These are phyloP conservation scores for Hypoxylon fuscum DNA, from an alignment of 495 filamentous ascomycete genomes.

Conservation along the genomic window DNA sequence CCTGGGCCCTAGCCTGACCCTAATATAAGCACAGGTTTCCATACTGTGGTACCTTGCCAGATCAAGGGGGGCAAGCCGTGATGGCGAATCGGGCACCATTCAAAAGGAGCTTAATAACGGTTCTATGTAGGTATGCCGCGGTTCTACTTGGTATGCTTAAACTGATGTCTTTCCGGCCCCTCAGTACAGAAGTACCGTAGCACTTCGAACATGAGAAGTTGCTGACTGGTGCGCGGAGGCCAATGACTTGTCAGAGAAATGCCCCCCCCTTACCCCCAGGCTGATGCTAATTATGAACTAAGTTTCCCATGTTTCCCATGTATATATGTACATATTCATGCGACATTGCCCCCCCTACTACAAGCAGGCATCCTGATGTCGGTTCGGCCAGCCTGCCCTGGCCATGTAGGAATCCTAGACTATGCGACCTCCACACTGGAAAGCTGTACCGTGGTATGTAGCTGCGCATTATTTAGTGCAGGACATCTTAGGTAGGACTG, in stretches of 20 bases:
- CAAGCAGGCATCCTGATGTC: slow-evolving; percentile 29
- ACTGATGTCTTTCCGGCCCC: slow-evolving; percentile 17
- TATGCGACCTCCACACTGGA: slow-evolving; percentile 43
- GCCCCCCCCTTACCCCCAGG: slow-evolving; percentile 15
- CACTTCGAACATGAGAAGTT: slow-evolving; percentile 3
- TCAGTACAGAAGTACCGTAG: slow-evolving; percentile 22
- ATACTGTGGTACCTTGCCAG: slow-evolving; percentile 43
- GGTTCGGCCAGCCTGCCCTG: slow-evolving; percentile 34
- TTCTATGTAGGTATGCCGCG: slow-evolving; percentile 23
- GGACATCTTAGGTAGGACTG: slow-evolving; percentile 38
- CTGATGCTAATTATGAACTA: slow-evolving; percentile 40
- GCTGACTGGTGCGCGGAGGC: slow-evolving; percentile 5
- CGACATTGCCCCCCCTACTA: slow-evolving; percentile 29
- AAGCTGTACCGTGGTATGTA: slow-evolving; percentile 32
- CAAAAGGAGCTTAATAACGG: slow-evolving; percentile 37
- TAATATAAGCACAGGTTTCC: slow-evolving; percentile 43
- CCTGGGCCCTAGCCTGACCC: slow-evolving; percentile 39
- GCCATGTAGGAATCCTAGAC: slow-evolving; percentile 37
- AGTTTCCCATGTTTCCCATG: slow-evolving; percentile 17
- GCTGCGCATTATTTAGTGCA: slow-evolving; percentile 34
- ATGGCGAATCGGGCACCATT: slow-evolving; percentile 45
- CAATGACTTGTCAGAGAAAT: slow-evolving; percentile 23
- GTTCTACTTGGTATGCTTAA: slow-evolving; percentile 5
- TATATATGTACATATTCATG: slow-evolving; percentile 31
- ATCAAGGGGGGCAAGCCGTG: slow-evolving; percentile 43